These are phyloP conservation scores for Vaccinium corymbosum DNA, from an alignment of 148 eudicot species.

Conservation along the genomic window DNA sequence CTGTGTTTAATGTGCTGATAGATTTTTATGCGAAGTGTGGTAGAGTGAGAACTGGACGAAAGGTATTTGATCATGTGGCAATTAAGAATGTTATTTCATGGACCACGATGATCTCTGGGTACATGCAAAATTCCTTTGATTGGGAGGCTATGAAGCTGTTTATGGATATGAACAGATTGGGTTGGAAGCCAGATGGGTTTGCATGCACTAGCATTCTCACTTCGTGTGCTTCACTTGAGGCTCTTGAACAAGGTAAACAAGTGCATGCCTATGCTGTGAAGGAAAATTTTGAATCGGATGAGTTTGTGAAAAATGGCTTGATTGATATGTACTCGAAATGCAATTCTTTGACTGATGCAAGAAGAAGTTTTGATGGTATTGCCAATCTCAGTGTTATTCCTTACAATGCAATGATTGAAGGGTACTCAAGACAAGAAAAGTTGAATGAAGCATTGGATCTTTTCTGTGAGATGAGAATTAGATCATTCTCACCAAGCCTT, in stretches of 20 bases:
- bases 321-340: constrained; percentile 80
- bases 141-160: constrained; percentile 45
- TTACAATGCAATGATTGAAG: constrained; percentile 75
- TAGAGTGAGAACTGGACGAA: constrained; percentile 36
- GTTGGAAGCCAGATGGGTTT: constrained; percentile 57
- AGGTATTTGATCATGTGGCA: constrained; percentile 42
- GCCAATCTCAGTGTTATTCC: constrained; percentile 36
- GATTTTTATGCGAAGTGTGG: constrained; percentile 70
- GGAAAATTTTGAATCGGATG: constrained; percentile 50
- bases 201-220: constrained; percentile 64
- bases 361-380: constrained; percentile 42
- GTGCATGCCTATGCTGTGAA: constrained; percentile 54
- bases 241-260: constrained; percentile 48
- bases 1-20: constrained; percentile 45
- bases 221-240: constrained; percentile 66
- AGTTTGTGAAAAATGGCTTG: constrained; percentile 62
- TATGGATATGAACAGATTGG: constrained; percentile 46
- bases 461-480: constrained; percentile 52
- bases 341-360: constrained; percentile 50
- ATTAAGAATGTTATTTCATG: constrained; percentile 56
- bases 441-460: constrained; percentile 48
- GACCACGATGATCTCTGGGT: constrained; percentile 76
- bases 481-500: constrained; percentile 39
- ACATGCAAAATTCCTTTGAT: constrained; percentile 62
- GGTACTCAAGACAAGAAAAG: constrained; percentile 53